Base-by-base conservation (phyloP, 257 asterid species). In the Craterostigma plantagineum region DNA sequence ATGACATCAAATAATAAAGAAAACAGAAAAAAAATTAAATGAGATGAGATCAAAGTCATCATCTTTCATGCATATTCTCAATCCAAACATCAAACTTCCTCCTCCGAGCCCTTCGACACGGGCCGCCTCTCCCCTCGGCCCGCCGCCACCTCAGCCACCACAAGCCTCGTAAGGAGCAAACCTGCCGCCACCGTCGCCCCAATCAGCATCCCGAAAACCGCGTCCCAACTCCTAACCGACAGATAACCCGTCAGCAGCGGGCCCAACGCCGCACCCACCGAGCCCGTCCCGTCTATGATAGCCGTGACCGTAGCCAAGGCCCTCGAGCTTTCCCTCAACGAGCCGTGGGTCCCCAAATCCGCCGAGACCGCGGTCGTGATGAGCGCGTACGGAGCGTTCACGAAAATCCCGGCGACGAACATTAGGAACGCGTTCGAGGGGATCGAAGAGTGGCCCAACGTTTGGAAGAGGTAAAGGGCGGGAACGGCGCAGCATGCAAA, bases 361-460 rank as follows among this genome's bases (percentile, higher is more conserved):
- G 99, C 76, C 17, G 99, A 90, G n/a, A 90, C 99, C 0, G 99
- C 94, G 0, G 99, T 90, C 9, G 99, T 83, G 38, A 90, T 90
- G 15, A 90, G 91, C 6, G 99, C 99, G 10, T 90, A 90, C 7
- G 99, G 96, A 8, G 81, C 95, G 11, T 90, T 90, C 59, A 90
- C 99, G 10, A 90, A 77, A 59, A 83, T 49, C 11, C 95, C 99
- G 0, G 94, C 69, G 46, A 83, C 51, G 51, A 83, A 56, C 99
- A 90, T 83, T 42, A 83, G 82, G 42, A 67, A 9, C 50, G 83
- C 51, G 60, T 90, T 83, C 18, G 69, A 11, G 0, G 81, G 50
- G 91, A 79, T 64, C 10, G 99, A 90, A 8, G 71, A 35, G 38
- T 83, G 91, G 6, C 95, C 95, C 8, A 79, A 83, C 56, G 68